Conservation (phyloP, 371 early-diverging fungal genomes). For the Massospora cicadina region DNA sequence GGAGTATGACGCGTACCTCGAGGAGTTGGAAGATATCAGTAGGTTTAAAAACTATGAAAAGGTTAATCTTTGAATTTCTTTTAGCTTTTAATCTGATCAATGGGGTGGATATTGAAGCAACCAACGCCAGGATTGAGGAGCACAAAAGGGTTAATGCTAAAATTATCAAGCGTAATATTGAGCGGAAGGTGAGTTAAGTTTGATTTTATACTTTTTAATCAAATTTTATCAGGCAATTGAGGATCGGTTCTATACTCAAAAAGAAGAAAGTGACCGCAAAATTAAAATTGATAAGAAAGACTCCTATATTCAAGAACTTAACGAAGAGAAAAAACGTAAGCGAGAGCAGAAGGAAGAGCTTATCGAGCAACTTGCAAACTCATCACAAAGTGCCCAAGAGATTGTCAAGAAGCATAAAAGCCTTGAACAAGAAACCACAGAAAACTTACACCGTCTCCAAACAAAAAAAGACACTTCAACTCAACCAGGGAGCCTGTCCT, state of each 20-base stretch:
- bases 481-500: neutral
- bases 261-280: constrained; percentile 25
- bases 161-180: constrained; percentile 48
- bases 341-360: constrained; percentile 27
- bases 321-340: constrained; percentile 26
- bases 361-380: constrained; percentile 26
- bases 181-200: constrained; percentile 21
- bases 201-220: constrained; percentile 8
- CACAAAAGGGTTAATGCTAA: constrained; percentile 67
- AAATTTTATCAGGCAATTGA: constrained; percentile 15
- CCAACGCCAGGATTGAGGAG: constrained; percentile 55
- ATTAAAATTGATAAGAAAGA: constrained; percentile 31
- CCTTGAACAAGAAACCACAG: neutral
- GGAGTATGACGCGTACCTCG: constrained; percentile 78
- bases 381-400: neutral
- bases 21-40: constrained; percentile 80
- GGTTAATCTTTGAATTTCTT: neutral
- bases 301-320: constrained; percentile 27
- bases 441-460: neutral
- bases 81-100: constrained; percentile 70
- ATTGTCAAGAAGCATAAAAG: neutral
- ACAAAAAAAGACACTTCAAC: neutral
- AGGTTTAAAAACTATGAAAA: constrained; percentile 14
- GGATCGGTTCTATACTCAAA: constrained; percentile 21
- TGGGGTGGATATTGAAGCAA: constrained; percentile 66